These are phyloP conservation scores for Trypanosomatidae sp. DNA, from an alignment of 208 protist genomes.

Conservation along the genomic window DNA sequence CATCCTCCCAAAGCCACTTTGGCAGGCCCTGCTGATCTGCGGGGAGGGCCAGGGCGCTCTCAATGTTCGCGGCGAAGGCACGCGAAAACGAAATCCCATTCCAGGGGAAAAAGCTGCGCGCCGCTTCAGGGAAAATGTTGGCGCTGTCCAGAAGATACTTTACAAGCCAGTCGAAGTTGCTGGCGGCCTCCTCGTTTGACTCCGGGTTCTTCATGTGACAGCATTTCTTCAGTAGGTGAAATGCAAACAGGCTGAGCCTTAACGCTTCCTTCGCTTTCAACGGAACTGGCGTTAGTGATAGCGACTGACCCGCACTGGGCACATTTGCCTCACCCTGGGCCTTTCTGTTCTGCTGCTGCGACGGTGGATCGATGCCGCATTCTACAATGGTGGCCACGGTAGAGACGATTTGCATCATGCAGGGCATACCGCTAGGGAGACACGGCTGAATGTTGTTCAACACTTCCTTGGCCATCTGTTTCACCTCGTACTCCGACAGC, in stretches of 20 bases:
- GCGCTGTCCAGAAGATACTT: conserved; percentile 56
- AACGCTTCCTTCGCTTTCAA: conserved; percentile 62
- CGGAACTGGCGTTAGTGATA: conserved; percentile 52
- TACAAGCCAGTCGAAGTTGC: conserved; percentile 63
- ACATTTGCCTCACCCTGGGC: conserved; percentile 1
- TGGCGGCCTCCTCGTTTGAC: conserved; percentile 68
- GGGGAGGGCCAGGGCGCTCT: conserved; percentile 24
- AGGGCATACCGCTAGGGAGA: conserved; percentile 48
- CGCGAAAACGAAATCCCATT: conserved; percentile 43
- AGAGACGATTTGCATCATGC: conserved; percentile 74
- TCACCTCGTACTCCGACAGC: conserved; percentile 41
- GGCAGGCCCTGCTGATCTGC: conserved; percentile 35
- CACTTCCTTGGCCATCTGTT: conserved; percentile 49
- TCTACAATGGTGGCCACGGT: conserved; percentile 49
- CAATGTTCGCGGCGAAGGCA: conserved; percentile 42
- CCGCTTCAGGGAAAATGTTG: conserved; percentile 48
- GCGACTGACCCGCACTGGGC: conserved; percentile 19
- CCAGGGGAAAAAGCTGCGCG: conserved; percentile 59
- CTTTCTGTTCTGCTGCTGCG: conserved; percentile 10
- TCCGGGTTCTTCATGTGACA: conserved; percentile 78
- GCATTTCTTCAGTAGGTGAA: conserved; percentile 78
- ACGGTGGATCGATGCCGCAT: conserved; percentile 17
- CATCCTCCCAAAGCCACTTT: conserved; percentile 80
- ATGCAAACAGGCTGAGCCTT: conserved; percentile 58
- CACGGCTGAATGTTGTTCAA: conserved; percentile 57